phyloP scores from a whole-genome alignment of 176 grass and related monocot species.

The Aegilops longissima region DNA sequence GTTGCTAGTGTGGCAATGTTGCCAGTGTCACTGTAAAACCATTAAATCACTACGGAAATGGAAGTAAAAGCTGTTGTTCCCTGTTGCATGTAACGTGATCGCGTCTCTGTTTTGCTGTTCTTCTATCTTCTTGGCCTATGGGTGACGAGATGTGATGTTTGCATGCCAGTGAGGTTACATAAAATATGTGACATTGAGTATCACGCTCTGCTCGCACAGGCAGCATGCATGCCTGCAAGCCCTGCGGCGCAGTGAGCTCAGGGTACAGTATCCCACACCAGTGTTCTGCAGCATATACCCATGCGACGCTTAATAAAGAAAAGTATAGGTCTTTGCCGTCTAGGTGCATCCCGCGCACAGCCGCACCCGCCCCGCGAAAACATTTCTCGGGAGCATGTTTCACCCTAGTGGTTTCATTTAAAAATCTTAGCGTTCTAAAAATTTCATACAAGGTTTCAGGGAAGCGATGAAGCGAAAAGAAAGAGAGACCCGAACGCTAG shows the following conservation, averaged over 20 bases:
- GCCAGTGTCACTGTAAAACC: constrained; percentile 18
- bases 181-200: not conserved
- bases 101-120: not conserved
- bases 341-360: not conserved
- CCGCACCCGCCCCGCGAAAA: not conserved
- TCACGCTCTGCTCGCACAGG: not conserved
- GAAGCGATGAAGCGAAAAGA: no score
- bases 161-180: not conserved
- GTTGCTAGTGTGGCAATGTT: not conserved
- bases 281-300: not conserved
- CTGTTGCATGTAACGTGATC: not conserved
- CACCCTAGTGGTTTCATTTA: not conserved
- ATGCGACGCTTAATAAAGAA: not conserved
- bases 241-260: not conserved
- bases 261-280: not conserved
- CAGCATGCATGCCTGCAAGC: not conserved
- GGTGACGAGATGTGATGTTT: constrained; percentile 7
- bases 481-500: no score
- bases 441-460: no score
- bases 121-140: no score
- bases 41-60: constrained; percentile 24
- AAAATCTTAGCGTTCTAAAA: no score
- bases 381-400: not conserved
- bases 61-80: not conserved
- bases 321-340: not conserved